Evolutionary conservation across 805 yeast genomes (phyloP), one percentile per base, ranked within the genome.

Genomic region (Kluyveromyces dobzhanskii): DNA sequence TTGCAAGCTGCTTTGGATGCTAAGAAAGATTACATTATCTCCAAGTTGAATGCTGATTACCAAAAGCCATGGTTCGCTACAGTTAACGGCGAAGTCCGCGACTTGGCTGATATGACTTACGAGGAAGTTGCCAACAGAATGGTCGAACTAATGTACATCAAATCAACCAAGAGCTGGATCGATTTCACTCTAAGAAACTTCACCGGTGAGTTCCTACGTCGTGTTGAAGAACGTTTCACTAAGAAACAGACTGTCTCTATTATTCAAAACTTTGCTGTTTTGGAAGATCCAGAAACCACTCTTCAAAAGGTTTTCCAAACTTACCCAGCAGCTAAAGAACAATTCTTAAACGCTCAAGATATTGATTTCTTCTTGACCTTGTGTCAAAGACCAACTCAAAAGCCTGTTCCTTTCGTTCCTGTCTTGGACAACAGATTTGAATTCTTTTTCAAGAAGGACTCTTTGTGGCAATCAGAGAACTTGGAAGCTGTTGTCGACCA

Each of bases 51-150:
- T 64, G 85, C 87, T 50, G 98, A 92, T 65, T 88, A 74, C 76
- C 97, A 88, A 70, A 92, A 92, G 68, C 95, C 95, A 37, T 92
- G 98, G 98, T 92, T 92, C 57, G 95, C 95, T 52, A 65, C 81
- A 28, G 66, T 67, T 17, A 66, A 67, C 43, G 70, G 79, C 23
- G 86, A 87, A 57, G 84, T 80, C 37, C 86, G 90, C 61, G 98
- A 94, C 63, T 66, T 92, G 49, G 85, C 83, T 58, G 96, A 87
- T 50, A 87, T 92, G 95, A 90, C 97, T 19, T 92, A 92, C 64
- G 77, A 79, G 57, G 94, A 92, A 68, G 87, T 92, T 56, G 83
- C 94, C 30, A 64, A 75, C 56, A 81, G 98, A 66, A 69, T 85
- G 54, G 80, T 92, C 42, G 96, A 86, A 62, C 75, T 94, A 61